Percentiles rank a stretch among this genome's conserved stretches.
phyloP scores from a whole-genome alignment of 768 basidiomycete genomes.

The Hydnomerulius pinastri region DNA sequence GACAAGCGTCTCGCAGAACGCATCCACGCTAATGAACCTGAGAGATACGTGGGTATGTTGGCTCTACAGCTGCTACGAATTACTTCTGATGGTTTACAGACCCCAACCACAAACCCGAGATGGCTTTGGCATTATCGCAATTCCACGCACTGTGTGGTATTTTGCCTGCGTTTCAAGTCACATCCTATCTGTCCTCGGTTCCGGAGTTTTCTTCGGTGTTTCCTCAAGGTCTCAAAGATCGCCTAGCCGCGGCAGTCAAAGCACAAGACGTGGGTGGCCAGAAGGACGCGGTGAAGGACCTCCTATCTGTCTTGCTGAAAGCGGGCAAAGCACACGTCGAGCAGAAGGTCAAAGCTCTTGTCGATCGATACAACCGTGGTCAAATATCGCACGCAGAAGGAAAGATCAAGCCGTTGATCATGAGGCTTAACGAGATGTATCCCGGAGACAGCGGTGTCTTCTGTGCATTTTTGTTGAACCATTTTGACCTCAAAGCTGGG shows the following conservation, averaged over 20 bases:
- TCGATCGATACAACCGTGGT: constrained; percentile 7
- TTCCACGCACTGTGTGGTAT: constrained; percentile 33
- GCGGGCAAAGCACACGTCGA: not conserved
- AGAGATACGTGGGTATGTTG: constrained; percentile 17
- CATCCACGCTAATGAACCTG: constrained; percentile 43
- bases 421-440: constrained; percentile 48
- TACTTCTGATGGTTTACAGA: constrained; percentile 35
- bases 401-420: constrained; percentile 35
- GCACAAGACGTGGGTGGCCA: not conserved
- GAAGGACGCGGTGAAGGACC: constrained; percentile 1
- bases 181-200: not conserved
- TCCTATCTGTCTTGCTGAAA: constrained; percentile 1
- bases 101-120: constrained; percentile 61
- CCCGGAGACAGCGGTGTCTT: constrained; percentile 57
- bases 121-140: constrained; percentile 51
- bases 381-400: constrained; percentile 13
- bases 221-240: not conserved
- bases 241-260: not conserved
- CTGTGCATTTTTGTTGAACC: constrained; percentile 55
- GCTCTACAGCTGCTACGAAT: too few species aligned
- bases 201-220: constrained; percentile 8
- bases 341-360: not conserved
- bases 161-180: not conserved
- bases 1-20: constrained; percentile 48
- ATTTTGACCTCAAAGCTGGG: constrained; percentile 50